Evolutionary conservation across 2,329 filamentous ascomycete genomes (phyloP).

Genomic region (Penicillium sp.): DNA sequence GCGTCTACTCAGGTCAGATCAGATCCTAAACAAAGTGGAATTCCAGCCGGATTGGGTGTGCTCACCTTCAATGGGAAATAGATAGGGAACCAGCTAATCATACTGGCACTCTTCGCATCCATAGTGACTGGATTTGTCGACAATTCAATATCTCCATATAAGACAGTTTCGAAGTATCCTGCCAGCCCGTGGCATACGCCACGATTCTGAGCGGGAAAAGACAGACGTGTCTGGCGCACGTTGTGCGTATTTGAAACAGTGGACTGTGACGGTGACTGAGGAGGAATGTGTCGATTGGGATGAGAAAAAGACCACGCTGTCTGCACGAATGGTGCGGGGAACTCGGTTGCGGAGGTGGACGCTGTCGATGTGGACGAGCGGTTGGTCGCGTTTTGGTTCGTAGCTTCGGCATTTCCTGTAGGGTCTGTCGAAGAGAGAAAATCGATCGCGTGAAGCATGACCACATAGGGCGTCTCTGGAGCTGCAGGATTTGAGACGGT

Average conservation of each 20-base stretch:
- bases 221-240: conserved; percentile 67
- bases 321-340: conserved; percentile 36
- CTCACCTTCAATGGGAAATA: conserved; percentile 91
- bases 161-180: conserved; percentile 94
- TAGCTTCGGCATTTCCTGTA: conserved; percentile 23
- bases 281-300: conserved; percentile 37
- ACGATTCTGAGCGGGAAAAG: conserved; percentile 69
- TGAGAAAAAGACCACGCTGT: conserved; percentile 44
- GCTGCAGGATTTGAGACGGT: conserved; percentile 59
- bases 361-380: conserved; percentile 27
- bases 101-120: conserved; percentile 85
- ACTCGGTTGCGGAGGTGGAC: conserved; percentile 28
- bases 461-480: conserved; percentile 89
- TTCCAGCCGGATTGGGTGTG: neutral
- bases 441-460: conserved; percentile 84
- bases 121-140: conserved; percentile 91
- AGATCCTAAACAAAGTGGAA: neutral
- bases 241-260: conserved; percentile 84
- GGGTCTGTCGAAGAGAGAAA: conserved; percentile 66
- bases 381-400: conserved; percentile 17
- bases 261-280: conserved; percentile 28
- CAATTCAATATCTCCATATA: conserved; percentile 79
- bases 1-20: conserved; percentile 52
- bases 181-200: conserved; percentile 86
- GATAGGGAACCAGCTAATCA: conserved; percentile 99